phyloP scores from a whole-genome alignment of 805 yeast species.

The baker's yeast (Saccharomyces cerevisiae) region DNA sequence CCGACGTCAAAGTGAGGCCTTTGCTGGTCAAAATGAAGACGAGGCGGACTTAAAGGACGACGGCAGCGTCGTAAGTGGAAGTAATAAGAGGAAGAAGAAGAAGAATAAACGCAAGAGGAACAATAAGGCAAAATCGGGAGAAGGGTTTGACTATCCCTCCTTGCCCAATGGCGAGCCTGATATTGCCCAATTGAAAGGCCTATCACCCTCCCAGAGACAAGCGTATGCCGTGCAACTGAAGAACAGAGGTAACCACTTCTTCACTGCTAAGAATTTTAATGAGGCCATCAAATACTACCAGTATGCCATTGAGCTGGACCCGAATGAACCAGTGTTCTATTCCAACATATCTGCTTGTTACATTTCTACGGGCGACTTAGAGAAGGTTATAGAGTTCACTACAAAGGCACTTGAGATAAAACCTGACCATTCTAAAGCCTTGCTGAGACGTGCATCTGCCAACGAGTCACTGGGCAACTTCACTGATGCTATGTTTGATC shows the following conservation, averaged over 20 bases:
- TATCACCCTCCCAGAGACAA: constrained; percentile 47
- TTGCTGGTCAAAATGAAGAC: background rate
- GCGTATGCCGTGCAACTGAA: constrained; percentile 68
- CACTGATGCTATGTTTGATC: constrained; percentile 83
- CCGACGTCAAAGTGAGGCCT: background rate
- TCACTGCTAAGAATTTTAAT: constrained; percentile 59
- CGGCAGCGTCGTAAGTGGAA: constrained; percentile 1
- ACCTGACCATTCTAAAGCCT: constrained; percentile 86
- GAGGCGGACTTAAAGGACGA: constrained; percentile 1
- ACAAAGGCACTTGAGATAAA: constrained; percentile 76
- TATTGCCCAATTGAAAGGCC: constrained; percentile 36
- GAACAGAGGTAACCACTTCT: constrained; percentile 79
- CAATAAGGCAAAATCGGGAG: constrained; percentile 23
- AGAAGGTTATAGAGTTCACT: constrained; percentile 81
- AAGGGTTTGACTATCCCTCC: constrained; percentile 40
- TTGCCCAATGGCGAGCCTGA: constrained; percentile 51
- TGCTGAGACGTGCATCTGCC: constrained; percentile 88
- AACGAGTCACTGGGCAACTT: constrained; percentile 73
- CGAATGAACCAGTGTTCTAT: constrained; percentile 76
- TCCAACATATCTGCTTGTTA: constrained; percentile 96
- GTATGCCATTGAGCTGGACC: constrained; percentile 62
- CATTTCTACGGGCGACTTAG: constrained; percentile 69
- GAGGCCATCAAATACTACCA: constrained; percentile 73
- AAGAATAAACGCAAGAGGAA: constrained; percentile 27
- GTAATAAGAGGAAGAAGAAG: constrained; percentile 32